Evolutionary conservation across 2,329 filamentous ascomycete species (phyloP).

Genomic region (Colletotrichum navitas): DNA sequence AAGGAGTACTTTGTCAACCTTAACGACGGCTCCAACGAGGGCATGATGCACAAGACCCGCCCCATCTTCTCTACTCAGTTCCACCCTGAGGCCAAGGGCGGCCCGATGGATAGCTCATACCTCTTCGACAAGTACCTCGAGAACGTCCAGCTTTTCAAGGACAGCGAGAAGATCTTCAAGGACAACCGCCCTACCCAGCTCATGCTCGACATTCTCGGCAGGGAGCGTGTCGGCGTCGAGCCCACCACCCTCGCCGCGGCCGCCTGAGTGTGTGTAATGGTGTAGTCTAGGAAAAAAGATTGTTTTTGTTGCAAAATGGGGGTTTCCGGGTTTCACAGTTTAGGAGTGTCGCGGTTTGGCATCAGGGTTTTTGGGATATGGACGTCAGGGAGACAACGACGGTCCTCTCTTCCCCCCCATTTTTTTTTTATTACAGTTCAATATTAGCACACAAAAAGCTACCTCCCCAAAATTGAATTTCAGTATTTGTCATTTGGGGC

Average conservation of each 20-base stretch:
- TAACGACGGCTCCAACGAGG: constrained; percentile 97
- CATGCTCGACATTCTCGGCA: constrained; percentile 89
- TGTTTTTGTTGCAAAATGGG: constrained; percentile 3
- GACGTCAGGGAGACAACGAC: not conserved
- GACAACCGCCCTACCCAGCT: constrained; percentile 90
- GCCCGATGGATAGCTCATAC: constrained; percentile 94
- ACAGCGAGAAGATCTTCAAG: constrained; percentile 80
- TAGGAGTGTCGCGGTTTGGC: constrained; percentile 21
- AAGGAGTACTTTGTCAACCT: constrained; percentile 99
- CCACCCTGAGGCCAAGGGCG: constrained; percentile 98
- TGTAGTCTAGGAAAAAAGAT: not conserved
- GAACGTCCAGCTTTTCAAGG: constrained; percentile 90
- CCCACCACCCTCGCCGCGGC: constrained; percentile 69
- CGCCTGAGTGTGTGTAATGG: constrained; percentile 51
- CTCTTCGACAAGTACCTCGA: constrained; percentile 97
- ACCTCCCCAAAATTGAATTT: constrained; percentile 26
- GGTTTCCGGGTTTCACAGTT: constrained; percentile 11
- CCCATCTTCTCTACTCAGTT: constrained; percentile 99
- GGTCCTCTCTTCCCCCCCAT: constrained; percentile 22
- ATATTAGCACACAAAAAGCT: constrained; percentile 23
- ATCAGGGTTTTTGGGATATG: constrained; percentile 18
- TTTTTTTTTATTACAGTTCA: constrained; percentile 20
- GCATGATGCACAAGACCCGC: constrained; percentile 93
- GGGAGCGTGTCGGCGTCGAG: constrained; percentile 93
- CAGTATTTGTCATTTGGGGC: not conserved